Conservation (phyloP, 1,284 basidiomycete genomes). For the Cystobasidiaceae sp. region DNA sequence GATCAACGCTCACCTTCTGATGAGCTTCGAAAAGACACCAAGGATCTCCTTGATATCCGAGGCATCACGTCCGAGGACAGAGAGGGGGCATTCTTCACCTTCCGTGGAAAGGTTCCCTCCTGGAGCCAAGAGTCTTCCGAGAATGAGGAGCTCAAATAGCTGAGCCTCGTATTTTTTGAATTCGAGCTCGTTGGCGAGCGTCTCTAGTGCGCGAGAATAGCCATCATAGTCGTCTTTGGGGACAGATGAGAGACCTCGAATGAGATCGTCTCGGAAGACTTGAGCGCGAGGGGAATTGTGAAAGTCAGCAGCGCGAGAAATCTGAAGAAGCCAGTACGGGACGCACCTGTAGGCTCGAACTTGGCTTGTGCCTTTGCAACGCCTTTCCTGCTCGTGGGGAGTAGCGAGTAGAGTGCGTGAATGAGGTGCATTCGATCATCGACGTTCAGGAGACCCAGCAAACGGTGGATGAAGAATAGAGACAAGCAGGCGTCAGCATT, state of each 20-base stretch:
- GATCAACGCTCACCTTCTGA: constrained; percentile 63
- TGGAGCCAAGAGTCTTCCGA: constrained; percentile 90
- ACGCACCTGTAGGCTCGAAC: constrained; percentile 54
- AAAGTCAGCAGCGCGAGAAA: not conserved
- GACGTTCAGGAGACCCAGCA: no score
- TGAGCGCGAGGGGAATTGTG: constrained; percentile 2
- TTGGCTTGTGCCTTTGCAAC: constrained; percentile 53
- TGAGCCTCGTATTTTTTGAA: constrained; percentile 89
- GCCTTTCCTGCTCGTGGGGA: constrained; percentile 37
- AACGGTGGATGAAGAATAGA: not conserved
- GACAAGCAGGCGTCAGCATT: no score
- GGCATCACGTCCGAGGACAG: constrained; percentile 58
- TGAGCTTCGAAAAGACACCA: constrained; percentile 89
- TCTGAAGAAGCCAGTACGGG: no score
- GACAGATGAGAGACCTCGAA: constrained; percentile 86
- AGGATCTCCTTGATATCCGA: constrained; percentile 77
- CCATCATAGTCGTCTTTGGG: constrained; percentile 74
- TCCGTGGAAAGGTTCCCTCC: constrained; percentile 88
- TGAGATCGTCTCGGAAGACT: constrained; percentile 94
- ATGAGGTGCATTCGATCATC: not conserved
- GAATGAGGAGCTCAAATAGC: constrained; percentile 89
- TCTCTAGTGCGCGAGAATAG: constrained; percentile 69
- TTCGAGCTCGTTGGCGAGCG: constrained; percentile 53
- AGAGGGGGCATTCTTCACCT: constrained; percentile 71
- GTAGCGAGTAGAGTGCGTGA: not conserved